Percentiles rank a stretch among this genome's conserved stretches.
These are phyloP conservation scores for Aspergillus eucalypticola DNA, from an alignment of 2,329 filamentous ascomycete genomes.

Conservation along the genomic window DNA sequence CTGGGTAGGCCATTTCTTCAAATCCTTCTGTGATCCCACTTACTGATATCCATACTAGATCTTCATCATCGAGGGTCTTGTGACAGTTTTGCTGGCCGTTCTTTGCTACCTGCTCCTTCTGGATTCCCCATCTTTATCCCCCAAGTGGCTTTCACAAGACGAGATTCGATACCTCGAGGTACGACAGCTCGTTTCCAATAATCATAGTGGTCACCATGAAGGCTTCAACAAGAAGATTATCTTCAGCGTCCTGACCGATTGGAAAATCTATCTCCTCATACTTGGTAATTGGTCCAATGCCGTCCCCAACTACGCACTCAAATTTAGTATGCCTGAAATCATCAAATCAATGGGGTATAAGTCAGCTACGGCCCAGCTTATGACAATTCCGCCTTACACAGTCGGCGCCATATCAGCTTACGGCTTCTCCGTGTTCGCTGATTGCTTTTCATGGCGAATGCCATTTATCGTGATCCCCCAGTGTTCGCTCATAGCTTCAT, in stretches of 20 bases:
- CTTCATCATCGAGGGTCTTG: too few species aligned
- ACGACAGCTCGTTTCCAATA: too few species aligned
- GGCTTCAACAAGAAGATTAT: constrained; percentile 31
- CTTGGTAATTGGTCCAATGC: constrained; percentile 49
- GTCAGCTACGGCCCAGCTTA: constrained; percentile 25
- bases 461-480: constrained; percentile 43
- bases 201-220: too few species aligned
- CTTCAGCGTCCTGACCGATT: constrained; percentile 48
- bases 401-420: constrained; percentile 33
- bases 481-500: constrained; percentile 37
- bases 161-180: too few species aligned
- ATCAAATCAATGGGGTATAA: constrained; percentile 39
- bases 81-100: too few species aligned
- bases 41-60: too few species aligned
- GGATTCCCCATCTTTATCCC: too few species aligned
- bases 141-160: too few species aligned
- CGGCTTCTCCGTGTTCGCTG: constrained; percentile 38
- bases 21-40: too few species aligned
- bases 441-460: constrained; percentile 43
- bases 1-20: constrained; percentile 25
- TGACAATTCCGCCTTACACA: constrained; percentile 35
- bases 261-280: constrained; percentile 50
- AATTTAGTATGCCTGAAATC: constrained; percentile 43
- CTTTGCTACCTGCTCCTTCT: too few species aligned
- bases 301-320: constrained; percentile 38